Evolutionary conservation across 2,329 filamentous ascomycete species (phyloP).

Genomic region (Colletotrichum karsti): DNA sequence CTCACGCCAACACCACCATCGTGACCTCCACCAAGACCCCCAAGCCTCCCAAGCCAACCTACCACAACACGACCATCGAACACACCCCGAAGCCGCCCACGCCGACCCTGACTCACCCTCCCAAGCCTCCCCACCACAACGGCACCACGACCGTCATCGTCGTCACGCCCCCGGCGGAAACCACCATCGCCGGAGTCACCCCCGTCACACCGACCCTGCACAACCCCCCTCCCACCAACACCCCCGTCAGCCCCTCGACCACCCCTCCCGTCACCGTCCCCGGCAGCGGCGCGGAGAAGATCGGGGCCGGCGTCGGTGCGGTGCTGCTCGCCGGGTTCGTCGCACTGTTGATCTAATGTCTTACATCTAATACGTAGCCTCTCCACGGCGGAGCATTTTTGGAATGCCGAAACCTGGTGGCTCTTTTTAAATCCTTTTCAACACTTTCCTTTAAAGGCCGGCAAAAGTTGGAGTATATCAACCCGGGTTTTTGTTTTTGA

Average conservation of each 20-base stretch:
- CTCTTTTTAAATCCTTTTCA: not conserved
- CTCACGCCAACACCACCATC: conserved; percentile 24
- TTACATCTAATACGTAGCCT: no score
- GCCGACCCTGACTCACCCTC: not conserved
- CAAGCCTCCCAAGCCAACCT: conserved; percentile 19
- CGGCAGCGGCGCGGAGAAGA: conserved; percentile 46
- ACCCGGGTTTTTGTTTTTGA: not conserved
- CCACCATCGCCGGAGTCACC: conserved; percentile 1
- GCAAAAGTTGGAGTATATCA: not conserved
- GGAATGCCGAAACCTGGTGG: no score
- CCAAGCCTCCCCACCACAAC: conserved; percentile 13
- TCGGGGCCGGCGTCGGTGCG: conserved; percentile 43
- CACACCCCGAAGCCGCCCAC: conserved; percentile 20
- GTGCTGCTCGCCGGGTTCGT: conserved; percentile 48
- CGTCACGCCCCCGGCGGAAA: conserved; percentile 6
- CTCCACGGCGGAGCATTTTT: not conserved
- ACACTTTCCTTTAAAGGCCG: conserved; percentile 23
- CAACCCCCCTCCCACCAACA: conserved; percentile 1
- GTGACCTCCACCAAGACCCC: conserved; percentile 13
- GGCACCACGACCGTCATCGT: conserved; percentile 16
- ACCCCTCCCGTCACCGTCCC: conserved; percentile 33
- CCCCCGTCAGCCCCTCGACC: conserved; percentile 8
- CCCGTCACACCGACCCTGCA: not conserved
- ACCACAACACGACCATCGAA: conserved; percentile 27
- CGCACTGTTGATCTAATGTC: conserved; percentile 35